Percentiles rank a stretch among this genome's conserved stretches.
These are phyloP conservation scores for Apiotrichum montevideense DNA, from an alignment of 1,284 basidiomycete species.

Conservation along the genomic window DNA sequence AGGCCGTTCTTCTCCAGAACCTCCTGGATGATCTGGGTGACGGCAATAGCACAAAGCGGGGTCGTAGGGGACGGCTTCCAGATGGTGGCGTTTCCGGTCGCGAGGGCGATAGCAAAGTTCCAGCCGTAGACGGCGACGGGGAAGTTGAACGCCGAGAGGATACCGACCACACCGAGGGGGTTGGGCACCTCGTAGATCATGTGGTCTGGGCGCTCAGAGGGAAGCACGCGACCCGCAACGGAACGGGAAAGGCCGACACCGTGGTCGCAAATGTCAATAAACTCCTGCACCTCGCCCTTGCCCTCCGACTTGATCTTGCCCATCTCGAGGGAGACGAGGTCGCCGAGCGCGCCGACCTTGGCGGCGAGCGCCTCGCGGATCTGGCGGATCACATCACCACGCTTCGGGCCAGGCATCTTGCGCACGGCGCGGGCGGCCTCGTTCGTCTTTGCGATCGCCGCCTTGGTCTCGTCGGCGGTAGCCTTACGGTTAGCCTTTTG, in stretches of 20 bases:
- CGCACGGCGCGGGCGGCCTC: slow-evolving; percentile 64
- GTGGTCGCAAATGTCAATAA: slow-evolving; percentile 51
- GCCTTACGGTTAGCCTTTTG: slow-evolving; percentile 19
- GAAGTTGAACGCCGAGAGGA: slow-evolving; percentile 88
- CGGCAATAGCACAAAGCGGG: slow-evolving; percentile 73
- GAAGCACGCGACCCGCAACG: slow-evolving; percentile 80
- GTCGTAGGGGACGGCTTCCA: slow-evolving; percentile 94
- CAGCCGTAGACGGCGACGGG: slow-evolving; percentile 70
- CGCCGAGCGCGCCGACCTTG: slow-evolving; percentile 78
- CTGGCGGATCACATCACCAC: slow-evolving; percentile 83
- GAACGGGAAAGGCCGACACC: slow-evolving; percentile 79
- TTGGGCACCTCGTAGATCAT: slow-evolving; percentile 84
- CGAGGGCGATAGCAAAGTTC: slow-evolving; percentile 84
- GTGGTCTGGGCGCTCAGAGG: slow-evolving; percentile 82
- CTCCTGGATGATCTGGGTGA: slow-evolving; percentile 71
- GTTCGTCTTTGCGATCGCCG: slow-evolving; percentile 21
- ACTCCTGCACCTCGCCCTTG: slow-evolving; percentile 67
- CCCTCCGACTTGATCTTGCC: slow-evolving; percentile 90
- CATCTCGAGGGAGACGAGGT: slow-evolving; percentile 67
- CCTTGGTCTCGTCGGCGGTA: slow-evolving; percentile 28
- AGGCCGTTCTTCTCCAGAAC: slow-evolving; percentile 77
- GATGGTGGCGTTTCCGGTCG: slow-evolving; percentile 80
- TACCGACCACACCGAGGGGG: slow-evolving; percentile 84
- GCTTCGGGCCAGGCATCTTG: slow-evolving; percentile 71
- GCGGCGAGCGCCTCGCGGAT: slow-evolving; percentile 72